Conservation (phyloP, 257 asterid species). For the Prunella vulgaris region DNA sequence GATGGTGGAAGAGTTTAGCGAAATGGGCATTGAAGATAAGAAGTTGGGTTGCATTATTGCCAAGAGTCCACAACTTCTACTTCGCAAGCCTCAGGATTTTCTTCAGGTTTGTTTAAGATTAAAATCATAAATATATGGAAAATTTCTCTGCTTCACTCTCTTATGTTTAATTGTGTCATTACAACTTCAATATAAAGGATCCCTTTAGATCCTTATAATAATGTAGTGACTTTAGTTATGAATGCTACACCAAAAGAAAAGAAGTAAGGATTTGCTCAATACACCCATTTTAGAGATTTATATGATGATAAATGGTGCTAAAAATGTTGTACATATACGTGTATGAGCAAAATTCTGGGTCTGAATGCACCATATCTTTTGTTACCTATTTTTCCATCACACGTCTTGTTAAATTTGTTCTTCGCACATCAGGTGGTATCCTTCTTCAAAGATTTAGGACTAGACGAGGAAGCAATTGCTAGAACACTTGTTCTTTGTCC, state of each 20-base stretch:
- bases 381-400: background rate
- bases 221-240: no score
- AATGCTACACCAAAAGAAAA: no score
- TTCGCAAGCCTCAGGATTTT: constrained; percentile 75
- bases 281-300: no score
- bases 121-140: background rate
- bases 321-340: no score
- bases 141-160: background rate
- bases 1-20: constrained; percentile 51
- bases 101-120: constrained; percentile 47
- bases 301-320: no score
- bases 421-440: constrained; percentile 50
- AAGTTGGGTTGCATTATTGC: constrained; percentile 74
- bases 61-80: constrained; percentile 77
- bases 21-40: constrained; percentile 47
- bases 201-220: no score
- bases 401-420: background rate
- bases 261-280: no score
- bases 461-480: constrained; percentile 62
- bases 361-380: no score
- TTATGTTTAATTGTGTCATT: no score
- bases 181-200: no score
- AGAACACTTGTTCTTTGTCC: constrained; percentile 77
- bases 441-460: constrained; percentile 70
- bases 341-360: no score